Evolutionary conservation across 768 basidiomycete species (phyloP).

Genomic region (Pisolithus tinctorius): DNA sequence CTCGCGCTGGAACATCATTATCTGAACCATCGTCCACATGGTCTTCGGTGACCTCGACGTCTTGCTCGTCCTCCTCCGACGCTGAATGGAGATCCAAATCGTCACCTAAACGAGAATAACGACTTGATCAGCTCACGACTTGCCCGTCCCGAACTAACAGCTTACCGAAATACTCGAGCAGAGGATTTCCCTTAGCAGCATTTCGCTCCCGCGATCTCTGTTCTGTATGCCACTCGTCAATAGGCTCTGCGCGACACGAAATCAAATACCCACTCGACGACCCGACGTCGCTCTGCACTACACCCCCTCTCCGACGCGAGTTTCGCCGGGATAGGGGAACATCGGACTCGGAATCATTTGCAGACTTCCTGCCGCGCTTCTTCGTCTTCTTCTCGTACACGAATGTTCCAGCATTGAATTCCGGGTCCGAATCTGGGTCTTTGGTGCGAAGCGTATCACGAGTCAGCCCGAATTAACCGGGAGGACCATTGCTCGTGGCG

Average conservation of each 20-base stretch:
- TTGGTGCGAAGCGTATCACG: neutral
- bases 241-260: neutral
- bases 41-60: conserved; percentile 15
- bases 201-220: neutral
- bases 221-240: conserved; percentile 1
- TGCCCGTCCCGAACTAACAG: neutral
- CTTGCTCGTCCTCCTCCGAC: conserved; percentile 34
- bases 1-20: conserved; percentile 19
- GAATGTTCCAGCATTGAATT: conserved; percentile 25
- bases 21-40: conserved; percentile 12
- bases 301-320: conserved; percentile 10
- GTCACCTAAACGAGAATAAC: conserved; percentile 20
- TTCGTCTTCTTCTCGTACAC: conserved; percentile 25
- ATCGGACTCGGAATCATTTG: conserved; percentile 7
- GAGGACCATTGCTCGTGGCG: neutral
- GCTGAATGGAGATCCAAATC: conserved; percentile 47
- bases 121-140: neutral
- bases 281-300: conserved; percentile 1
- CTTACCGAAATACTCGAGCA: conserved; percentile 46
- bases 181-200: conserved; percentile 30
- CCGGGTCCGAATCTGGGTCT: conserved; percentile 30
- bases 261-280: conserved; percentile 8
- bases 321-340: conserved; percentile 11
- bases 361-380: conserved; percentile 10
- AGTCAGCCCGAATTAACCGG: neutral